Evolutionary conservation across 2,329 filamentous ascomycete species (phyloP).

Genomic region (Lasiodiplodia hormozganensis): DNA sequence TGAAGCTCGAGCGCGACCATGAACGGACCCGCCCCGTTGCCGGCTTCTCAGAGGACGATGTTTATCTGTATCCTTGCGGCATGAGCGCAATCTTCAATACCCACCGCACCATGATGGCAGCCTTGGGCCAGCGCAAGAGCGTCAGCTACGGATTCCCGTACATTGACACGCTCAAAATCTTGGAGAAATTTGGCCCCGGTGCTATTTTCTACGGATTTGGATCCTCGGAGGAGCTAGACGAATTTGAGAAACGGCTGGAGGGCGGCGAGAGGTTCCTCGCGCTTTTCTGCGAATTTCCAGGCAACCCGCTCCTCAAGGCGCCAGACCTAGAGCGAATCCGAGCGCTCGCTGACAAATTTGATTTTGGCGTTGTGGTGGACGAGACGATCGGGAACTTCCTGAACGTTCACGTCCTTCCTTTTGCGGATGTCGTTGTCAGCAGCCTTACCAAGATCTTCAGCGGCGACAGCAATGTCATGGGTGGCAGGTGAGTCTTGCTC

Average conservation of each 20-base stretch:
- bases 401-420: conserved; percentile 90
- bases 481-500: conserved; percentile 65
- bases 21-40: conserved; percentile 54
- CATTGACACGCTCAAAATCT: conserved; percentile 92
- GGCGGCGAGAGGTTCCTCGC: conserved; percentile 78
- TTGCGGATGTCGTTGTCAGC: conserved; percentile 90
- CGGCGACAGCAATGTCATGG: conserved; percentile 98
- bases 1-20: conserved; percentile 57
- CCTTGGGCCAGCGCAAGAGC: conserved; percentile 72
- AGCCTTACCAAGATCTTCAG: conserved; percentile 97
- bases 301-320: conserved; percentile 86
- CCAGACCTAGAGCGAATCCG: conserved; percentile 87
- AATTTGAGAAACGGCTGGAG: conserved; percentile 75
- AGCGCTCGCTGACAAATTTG: conserved; percentile 77
- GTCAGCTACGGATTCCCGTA: conserved; percentile 96
- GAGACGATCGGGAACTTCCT: conserved; percentile 97
- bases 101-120: conserved; percentile 74
- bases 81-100: conserved; percentile 96
- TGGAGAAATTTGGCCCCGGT: conserved; percentile 92
- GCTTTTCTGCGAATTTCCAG: conserved; percentile 93
- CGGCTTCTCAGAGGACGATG: conserved; percentile 81
- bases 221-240: conserved; percentile 78
- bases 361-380: conserved; percentile 90
- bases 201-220: conserved; percentile 87
- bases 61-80: conserved; percentile 86